Evolutionary conservation across 345 rosid genomes (phyloP), one percentile per base, ranked within the genome.

Genomic region (Eutrema japonicum): DNA sequence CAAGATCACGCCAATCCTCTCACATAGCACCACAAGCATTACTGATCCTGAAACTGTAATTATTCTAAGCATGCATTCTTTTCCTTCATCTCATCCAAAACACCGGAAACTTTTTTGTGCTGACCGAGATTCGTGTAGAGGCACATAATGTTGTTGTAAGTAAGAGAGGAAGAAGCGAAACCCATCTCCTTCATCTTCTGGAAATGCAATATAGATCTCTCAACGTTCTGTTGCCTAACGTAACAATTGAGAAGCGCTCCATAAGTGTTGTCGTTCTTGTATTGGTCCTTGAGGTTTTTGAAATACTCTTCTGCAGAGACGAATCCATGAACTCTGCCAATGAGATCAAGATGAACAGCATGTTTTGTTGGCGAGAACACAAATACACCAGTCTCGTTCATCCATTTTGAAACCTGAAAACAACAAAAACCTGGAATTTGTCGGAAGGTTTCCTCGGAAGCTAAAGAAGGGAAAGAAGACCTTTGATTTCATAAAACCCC

Each of bases 171-270:
- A 12, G 86, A 81, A 16, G 72, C 85, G 6, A 84, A 79, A 38
- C 93, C 95, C 82, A 88, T 62, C 73, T 88, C 87, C 80, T 88
- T 85, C 95, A 89, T 91, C 75, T 85, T 91, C 81, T 60, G 74
- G 66, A 88, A 78, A 78, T 82, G 96, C 4, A 76, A 68, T 4
- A 89, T 81, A 59, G 96, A 75, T 58, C 86, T 91, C 4, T 85
- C 93, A 11, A 77, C 79, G 64, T 88, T 82, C 4, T 66, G 84
- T 68, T 85, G 91, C 66, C 92, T 79, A 13, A 84, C 91, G 68
- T 87, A 94, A 70, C 97, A 94, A 68, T 86, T 84, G 42, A 94
- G 83, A 59, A 94, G 93, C 32, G 98, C 97, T 13, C 97, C 97
- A 40, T 89, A 85, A 3, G 96, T 91, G 82, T 89, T 88, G 0